Evolutionary conservation across 768 basidiomycete species (phyloP), one percentile per base, ranked within the genome.

Genomic region (Leccinum barrowsii): DNA sequence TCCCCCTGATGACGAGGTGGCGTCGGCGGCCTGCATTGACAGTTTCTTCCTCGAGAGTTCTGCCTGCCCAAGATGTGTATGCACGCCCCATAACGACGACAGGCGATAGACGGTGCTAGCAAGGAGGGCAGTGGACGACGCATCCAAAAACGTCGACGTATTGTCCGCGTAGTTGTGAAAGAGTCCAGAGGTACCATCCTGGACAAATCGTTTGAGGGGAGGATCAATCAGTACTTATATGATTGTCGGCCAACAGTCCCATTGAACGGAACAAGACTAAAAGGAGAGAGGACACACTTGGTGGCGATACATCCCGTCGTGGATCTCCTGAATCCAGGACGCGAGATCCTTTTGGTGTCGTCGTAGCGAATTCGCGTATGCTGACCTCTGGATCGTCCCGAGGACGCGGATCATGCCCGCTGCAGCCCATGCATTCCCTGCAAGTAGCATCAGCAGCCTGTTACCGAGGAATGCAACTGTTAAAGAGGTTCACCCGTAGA

Each of bases 341-440:
- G 75, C 74, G 7, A 94, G 77, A 57, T 90, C 83, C 0, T 70
- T 74, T 61, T 84, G 82, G 68, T 91, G 75, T 15, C 66, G 73
- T 54, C 76, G 67, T 58, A 91, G 71, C 7, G 72, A 67, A 30
- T 74, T 74, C 1, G 80, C 75, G 59, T 77, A 90, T 51, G 79
- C 73, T 0, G 89, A 89, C 32, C 82, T 74, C 62, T 82, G 76
- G 57, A 93, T 86, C 1, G 90, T 93, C 2, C 82, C 85, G 1
- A 89, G 76, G 3, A 94, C 93, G 6, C 93, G 85, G 10, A 91
- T 76, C 21, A 21, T 21, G 21, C 21, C 93, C 17, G 85, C 88
- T 0, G 91, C 90, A 0, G 89, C 94, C 94, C 94, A 96, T 3
- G 77, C 93, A 57, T 94, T 94, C 0, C 92, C 92, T 89, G 51